Conservation (phyloP, 2,329 filamentous ascomycete species). For the Fusarium sp. region DNA sequence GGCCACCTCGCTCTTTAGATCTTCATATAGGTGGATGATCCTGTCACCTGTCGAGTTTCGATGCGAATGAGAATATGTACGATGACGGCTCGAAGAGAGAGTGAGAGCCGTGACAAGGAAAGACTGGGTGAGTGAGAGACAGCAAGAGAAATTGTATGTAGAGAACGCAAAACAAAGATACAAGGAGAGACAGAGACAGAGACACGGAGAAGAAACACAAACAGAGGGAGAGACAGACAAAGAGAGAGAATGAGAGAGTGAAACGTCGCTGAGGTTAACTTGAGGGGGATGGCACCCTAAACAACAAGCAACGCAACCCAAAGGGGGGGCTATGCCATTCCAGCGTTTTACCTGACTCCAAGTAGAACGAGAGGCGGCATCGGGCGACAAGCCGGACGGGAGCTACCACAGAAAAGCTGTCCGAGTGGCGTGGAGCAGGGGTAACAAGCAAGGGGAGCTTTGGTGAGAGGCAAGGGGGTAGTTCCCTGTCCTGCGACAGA, state of each 20-base stretch:
- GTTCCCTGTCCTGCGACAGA: slow-evolving; percentile 61
- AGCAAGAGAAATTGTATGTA: slow-evolving; percentile 23
- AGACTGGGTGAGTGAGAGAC: slow-evolving; percentile 24
- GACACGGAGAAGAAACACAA: slow-evolving; percentile 19
- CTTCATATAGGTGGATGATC: slow-evolving; percentile 45
- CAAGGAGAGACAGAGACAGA: slow-evolving; percentile 36
- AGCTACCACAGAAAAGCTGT: slow-evolving; percentile 34
- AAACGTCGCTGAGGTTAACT: slow-evolving; percentile 34
- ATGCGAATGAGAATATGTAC: slow-evolving; percentile 23
- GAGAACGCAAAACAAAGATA: slow-evolving; percentile 25
- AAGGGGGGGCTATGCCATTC: slow-evolving; percentile 36
- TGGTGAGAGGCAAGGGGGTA: slow-evolving; percentile 41
- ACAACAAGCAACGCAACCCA: slow-evolving; percentile 27
- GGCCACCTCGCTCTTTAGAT: slow-evolving; percentile 42
- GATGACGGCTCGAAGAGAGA: slow-evolving; percentile 10
- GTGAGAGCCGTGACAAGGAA: slow-evolving; percentile 23
- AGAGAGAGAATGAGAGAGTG: slow-evolving; percentile 37
- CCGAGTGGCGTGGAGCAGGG: slow-evolving; percentile 30
- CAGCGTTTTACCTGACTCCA: slow-evolving; percentile 42
- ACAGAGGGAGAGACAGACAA: slow-evolving; percentile 17
- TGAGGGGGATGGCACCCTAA: slow-evolving; percentile 28
- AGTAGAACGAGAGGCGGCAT: slow-evolving; percentile 24
- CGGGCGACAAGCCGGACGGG: slow-evolving; percentile 27
- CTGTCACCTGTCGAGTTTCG: slow-evolving; percentile 36
- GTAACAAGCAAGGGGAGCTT: slow-evolving; percentile 25